Base-by-base conservation (phyloP, 345 rosid species). In the Eucalyptus dawsonii region DNA sequence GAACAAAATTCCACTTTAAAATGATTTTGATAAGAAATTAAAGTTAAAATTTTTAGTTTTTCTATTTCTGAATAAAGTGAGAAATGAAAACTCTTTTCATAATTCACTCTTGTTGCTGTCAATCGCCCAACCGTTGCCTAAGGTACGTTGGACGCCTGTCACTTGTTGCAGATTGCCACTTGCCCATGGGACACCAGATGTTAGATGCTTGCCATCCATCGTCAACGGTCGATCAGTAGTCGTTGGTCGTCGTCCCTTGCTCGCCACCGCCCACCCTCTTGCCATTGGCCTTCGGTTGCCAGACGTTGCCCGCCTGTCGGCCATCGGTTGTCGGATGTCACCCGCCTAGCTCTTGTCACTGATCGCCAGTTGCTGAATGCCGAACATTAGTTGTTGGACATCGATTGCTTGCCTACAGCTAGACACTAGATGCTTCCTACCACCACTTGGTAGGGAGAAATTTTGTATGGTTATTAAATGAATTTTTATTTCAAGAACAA, bases 381-480 rank as follows among this genome's bases (percentile, higher is more conserved):
- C 0, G 0, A 0, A 8, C 0, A 2, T 53, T 0, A 2, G 58
- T 0, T 4, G 0, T 53, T 19, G 56, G 56, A 19, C 1, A 0
- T 17, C 2, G 2, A 53, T 53, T 0, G 10, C 24, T 0, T 53
- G 24, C 56, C 10, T 19, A 17, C 0, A 0, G 25, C 5, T 0
- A 4, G 11, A 53, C 1, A 5, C 4, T 21, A 0, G 58, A 21
- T 1, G 58, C 58, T 8, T 53, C 25, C 58, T 53, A 53, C 58
- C 58, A 21, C 58, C 24, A 21, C 24, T 53, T 0, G 11, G 5
- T 25, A 53, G 58, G 11, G 58, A 53, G 58, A 53, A 53, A 53
- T 4, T 53, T 53, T 21, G 11, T 53, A 53, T 53, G 2, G 25
- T 53, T 53, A 53, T 53, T 1, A 21, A 53, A 53, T 0, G 2